phyloP scores from a whole-genome alignment of 2,329 filamentous ascomycete species.

The Colletotrichum cuscutae region DNA sequence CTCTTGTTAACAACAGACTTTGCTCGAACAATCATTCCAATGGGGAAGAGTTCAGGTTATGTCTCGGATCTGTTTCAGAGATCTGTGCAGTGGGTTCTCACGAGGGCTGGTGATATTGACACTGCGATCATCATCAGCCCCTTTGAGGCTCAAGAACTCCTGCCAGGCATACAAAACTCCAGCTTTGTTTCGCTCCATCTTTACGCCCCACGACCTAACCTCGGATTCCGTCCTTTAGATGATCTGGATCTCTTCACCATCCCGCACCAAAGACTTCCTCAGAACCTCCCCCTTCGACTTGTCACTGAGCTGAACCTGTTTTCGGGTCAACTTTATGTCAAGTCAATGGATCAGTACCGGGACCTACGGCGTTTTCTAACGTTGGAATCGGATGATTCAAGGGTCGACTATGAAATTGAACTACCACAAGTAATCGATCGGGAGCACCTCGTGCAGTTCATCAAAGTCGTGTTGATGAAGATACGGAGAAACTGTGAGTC shows the following conservation, averaged over 20 bases:
- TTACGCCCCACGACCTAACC: slow-evolving; percentile 59
- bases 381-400: not conserved
- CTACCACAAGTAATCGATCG: not conserved
- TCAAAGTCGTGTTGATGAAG: slow-evolving; percentile 47
- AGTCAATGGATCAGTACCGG: slow-evolving; percentile 63
- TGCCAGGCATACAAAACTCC: slow-evolving; percentile 49
- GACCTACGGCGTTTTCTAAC: not conserved
- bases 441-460: slow-evolving; percentile 39
- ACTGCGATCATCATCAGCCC: slow-evolving; percentile 65
- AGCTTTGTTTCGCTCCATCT: slow-evolving; percentile 56
- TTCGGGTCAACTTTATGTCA: slow-evolving; percentile 73
- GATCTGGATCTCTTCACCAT: slow-evolving; percentile 55
- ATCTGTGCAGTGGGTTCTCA: slow-evolving; percentile 65
- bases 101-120: slow-evolving; percentile 9
- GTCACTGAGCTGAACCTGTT: slow-evolving; percentile 69
- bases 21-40: slow-evolving; percentile 51
- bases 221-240: slow-evolving; percentile 53
- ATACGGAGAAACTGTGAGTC: slow-evolving; percentile 49
- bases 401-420: not conserved
- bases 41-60: not conserved
- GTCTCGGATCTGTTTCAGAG: slow-evolving; percentile 59
- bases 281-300: fast-evolving
- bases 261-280: slow-evolving; percentile 32
- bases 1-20: slow-evolving; percentile 64
- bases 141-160: slow-evolving; percentile 66